A percentile compares a stretch with the other conserved stretches of the same genome.
Conservation (phyloP, 106 monocot genomes). For the Dioscorea zingiberensis region DNA sequence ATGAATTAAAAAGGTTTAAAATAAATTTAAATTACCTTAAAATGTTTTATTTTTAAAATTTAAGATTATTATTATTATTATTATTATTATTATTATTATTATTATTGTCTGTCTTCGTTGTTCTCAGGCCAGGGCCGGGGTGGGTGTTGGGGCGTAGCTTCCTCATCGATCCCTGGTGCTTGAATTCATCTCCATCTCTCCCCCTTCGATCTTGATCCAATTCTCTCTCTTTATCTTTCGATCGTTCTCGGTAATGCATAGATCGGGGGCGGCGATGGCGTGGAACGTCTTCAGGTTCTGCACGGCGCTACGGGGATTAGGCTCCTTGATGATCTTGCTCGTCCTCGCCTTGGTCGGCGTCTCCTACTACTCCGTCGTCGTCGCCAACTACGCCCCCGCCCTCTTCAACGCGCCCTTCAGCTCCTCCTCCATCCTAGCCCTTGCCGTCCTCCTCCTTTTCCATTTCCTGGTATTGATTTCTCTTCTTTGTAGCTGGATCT, state of each 20-base stretch:
- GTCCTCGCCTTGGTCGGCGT: slow-evolving; percentile 82
- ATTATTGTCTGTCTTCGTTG: no score
- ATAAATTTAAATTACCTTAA: no score
- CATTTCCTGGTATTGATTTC: slow-evolving; percentile 50
- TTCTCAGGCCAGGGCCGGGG: no score
- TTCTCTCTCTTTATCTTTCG: no score
- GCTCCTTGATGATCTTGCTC: slow-evolving; percentile 90
- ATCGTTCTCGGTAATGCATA: slow-evolving; percentile 42
- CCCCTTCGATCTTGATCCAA: no score
- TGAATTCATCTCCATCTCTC: no score
- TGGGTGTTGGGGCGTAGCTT: no score
- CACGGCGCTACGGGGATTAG: slow-evolving; percentile 80
- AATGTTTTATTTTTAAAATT: no score
- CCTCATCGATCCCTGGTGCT: no score
- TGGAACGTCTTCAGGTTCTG: slow-evolving; percentile 99
- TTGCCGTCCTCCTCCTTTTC: slow-evolving; percentile 57
- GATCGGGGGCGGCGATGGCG: slow-evolving; percentile 87
- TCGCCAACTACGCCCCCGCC: slow-evolving; percentile 76
- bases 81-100: no score
- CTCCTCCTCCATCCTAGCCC: slow-evolving; percentile 31
- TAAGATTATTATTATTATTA: no score
- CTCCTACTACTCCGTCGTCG: slow-evolving; percentile 90
- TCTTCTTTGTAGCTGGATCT: background rate
- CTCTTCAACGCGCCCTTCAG: slow-evolving; percentile 33
- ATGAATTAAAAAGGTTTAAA: no score